Base-by-base conservation (phyloP, 768 basidiomycete genomes). In the Lentinula sp. region DNA sequence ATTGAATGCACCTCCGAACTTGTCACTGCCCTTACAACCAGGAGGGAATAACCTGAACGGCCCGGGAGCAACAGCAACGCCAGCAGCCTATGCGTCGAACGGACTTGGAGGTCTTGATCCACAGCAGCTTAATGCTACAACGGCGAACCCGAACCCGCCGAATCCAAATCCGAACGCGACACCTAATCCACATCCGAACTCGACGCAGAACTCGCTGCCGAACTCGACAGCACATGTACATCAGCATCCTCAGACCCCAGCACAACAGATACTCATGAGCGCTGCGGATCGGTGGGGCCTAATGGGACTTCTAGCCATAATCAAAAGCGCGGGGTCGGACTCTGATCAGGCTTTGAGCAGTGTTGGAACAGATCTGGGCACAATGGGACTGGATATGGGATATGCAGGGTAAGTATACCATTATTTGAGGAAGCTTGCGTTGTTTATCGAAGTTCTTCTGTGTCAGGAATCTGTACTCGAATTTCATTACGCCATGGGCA, bases 281-380 rank as follows among this genome's bases (percentile, higher is more conserved):
- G 93, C 95, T 1, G 95, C 95, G 43, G 95, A 98, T 74, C 83
- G 93, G 69, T 98, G 95, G 94, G 95, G 95, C 3, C 78, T 98
- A 15, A 70, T 95, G 51, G 93, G 91, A 15, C 76, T 98, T 58
- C 76, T 98, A 61, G 86, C 89, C 50, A 83, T 91, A 79, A 91
- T 96, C 73, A 91, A 92, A 78, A 90, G 84, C 64, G 87, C 89
- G 50, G 79, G 78, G n/a, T 43, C 79, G 60, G 92, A 95, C 69
- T 78, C 87, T 56, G 94, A 96, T 74, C 83, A 86, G 69, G 89
- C 86, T 37, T 75, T 94, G 74, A 84, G 89, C 65, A 85, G 88
- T 65, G 84, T 96, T 66, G 95, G 95, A 48, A 93, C 90, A 46
- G 95, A 98, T 79, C 73, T 98, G 68, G 89, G 89, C 59, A 91